phyloP scores from a whole-genome alignment of 2,329 filamentous ascomycete species.

The Monilinia vaccinii-corymbosi region DNA sequence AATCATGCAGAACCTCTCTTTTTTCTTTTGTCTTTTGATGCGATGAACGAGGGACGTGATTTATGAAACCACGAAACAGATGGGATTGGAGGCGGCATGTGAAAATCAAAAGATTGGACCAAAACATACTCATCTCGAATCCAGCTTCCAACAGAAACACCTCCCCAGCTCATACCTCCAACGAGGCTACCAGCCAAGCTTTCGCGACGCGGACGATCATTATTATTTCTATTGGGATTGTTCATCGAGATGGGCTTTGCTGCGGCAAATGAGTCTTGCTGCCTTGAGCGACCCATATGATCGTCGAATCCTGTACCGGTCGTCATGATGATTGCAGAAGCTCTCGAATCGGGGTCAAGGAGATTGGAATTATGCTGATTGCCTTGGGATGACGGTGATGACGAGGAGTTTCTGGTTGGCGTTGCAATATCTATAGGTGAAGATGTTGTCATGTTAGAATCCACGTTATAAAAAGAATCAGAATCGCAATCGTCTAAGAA shows the following conservation, averaged over 20 bases:
- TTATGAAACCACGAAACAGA: background rate
- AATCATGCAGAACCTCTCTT: background rate
- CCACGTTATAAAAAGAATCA: background rate
- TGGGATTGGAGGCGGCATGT: background rate
- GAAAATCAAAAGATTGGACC: background rate
- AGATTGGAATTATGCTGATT: constrained; percentile 18
- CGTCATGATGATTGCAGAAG: constrained; percentile 43
- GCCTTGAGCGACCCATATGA: constrained; percentile 37
- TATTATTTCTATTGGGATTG: constrained; percentile 52
- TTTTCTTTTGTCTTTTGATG: background rate
- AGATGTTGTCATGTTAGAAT: constrained; percentile 27
- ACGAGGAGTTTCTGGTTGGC: constrained; percentile 28
- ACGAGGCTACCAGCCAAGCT: constrained; percentile 56
- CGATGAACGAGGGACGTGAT: background rate
- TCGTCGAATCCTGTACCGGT: constrained; percentile 44
- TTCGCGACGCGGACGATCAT: constrained; percentile 50
- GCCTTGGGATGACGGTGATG: constrained; percentile 32
- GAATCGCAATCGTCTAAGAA: background rate
- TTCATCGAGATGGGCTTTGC: constrained; percentile 59
- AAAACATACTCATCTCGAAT: constrained; percentile 90
- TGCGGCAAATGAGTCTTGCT: constrained; percentile 57
- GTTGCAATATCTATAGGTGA: constrained; percentile 29
- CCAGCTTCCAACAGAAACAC: constrained; percentile 91
- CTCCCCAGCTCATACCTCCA: constrained; percentile 94
- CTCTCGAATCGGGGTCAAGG: constrained; percentile 25